Conservation (phyloP, 148 eudicot species). For the Diospyros kaki region DNA sequence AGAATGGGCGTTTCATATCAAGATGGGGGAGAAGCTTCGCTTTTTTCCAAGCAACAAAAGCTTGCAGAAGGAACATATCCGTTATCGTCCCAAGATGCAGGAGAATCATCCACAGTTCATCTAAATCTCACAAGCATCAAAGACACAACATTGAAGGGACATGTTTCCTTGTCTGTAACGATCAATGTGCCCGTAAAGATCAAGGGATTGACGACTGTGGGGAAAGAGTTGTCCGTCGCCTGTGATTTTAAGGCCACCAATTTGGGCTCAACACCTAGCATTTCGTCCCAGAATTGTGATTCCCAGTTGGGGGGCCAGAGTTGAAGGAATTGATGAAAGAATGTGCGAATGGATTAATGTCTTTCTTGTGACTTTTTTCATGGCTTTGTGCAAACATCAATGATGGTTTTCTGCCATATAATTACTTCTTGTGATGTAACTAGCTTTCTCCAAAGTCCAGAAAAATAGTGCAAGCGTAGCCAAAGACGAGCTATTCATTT, state of each 20-base stretch:
- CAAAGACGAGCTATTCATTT: too few relatives aligned
- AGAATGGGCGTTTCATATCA: conserved; percentile 26
- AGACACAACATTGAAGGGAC: conserved; percentile 9
- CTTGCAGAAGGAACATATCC: conserved; percentile 43
- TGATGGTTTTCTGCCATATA: too few relatives aligned
- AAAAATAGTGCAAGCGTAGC: too few relatives aligned
- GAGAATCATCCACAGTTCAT: conserved; percentile 14
- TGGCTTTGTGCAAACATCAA: too few relatives aligned
- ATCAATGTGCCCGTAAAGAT: conserved; percentile 32
- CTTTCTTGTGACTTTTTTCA: too few relatives aligned
- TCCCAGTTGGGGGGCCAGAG: conserved; percentile 1
- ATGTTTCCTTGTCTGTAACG: conserved; percentile 17
- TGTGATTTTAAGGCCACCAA: conserved; percentile 48
- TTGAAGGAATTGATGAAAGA: too few relatives aligned
- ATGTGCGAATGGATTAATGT: too few relatives aligned
- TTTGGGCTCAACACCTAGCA: conserved; percentile 11
- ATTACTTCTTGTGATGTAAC: too few relatives aligned
- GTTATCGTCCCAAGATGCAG: conserved; percentile 19
- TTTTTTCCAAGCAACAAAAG: conserved; percentile 22
- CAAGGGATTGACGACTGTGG: conserved; percentile 34
- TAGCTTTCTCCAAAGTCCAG: too few relatives aligned
- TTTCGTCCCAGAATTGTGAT: conserved; percentile 50
- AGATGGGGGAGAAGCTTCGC: conserved; percentile 27
- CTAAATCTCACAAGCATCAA: conserved; percentile 20
- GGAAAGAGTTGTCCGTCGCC: conserved; percentile 16